A percentile compares a stretch with the other conserved stretches of the same genome.
Evolutionary conservation across 805 yeast species (phyloP).

Genomic region (Metschnikowia similis): DNA sequence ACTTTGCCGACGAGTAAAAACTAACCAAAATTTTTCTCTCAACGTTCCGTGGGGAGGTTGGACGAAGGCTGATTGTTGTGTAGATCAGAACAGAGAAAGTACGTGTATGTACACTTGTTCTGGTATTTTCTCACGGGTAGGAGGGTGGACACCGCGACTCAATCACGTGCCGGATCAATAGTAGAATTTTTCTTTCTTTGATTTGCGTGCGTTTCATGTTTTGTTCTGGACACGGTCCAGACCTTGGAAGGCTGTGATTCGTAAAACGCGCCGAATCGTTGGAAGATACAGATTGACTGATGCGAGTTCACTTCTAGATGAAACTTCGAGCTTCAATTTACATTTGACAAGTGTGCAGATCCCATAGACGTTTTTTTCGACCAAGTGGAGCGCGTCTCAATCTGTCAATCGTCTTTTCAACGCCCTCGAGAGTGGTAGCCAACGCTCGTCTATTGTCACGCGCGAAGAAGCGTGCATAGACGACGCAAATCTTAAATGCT

Average conservation of each 20-base stretch:
- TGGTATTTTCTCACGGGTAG: conserved; percentile 9
- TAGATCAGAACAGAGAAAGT: conserved; percentile 5
- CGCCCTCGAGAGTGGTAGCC: background rate
- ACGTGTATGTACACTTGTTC: conserved; percentile 13
- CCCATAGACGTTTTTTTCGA: background rate
- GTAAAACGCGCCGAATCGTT: background rate
- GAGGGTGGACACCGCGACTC: conserved; percentile 13
- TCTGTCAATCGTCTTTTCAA: background rate
- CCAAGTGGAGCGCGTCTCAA: conserved; percentile 1
- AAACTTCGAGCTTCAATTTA: background rate
- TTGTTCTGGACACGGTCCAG: background rate
- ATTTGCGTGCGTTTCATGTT: conserved; percentile 3
- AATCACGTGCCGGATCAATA: conserved; percentile 6
- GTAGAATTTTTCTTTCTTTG: conserved; percentile 2
- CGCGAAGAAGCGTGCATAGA: background rate
- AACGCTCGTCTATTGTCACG: background rate
- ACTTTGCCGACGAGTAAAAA: conserved; percentile 1
- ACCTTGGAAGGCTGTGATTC: background rate
- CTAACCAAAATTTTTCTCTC: background rate
- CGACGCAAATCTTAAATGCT: background rate
- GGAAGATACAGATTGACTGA: too few relatives aligned
- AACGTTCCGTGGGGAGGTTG: background rate
- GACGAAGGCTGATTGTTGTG: background rate
- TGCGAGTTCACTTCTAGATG: too few relatives aligned
- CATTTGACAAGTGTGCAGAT: background rate